phyloP scores from a whole-genome alignment of 768 basidiomycete species.

The Amanita muscaria region DNA sequence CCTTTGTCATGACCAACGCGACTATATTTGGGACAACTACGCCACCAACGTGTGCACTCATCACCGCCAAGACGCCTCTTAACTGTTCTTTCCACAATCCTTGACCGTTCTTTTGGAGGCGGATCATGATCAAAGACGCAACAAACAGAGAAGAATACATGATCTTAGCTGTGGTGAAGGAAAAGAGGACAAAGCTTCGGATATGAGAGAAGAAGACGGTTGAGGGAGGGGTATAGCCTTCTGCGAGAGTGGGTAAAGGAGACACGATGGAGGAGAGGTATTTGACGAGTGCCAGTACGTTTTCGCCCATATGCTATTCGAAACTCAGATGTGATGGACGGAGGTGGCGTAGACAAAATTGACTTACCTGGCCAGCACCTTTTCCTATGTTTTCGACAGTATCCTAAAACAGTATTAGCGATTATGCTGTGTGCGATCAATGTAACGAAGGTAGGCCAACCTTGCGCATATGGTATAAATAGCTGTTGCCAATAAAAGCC shows the following conservation, averaged over 20 bases:
- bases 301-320: slow-evolving; percentile 82
- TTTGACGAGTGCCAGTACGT: slow-evolving; percentile 68
- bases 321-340: slow-evolving; percentile 11
- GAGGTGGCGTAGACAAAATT: slow-evolving; percentile 1
- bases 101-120: slow-evolving; percentile 11
- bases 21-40: slow-evolving; percentile 58
- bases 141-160: slow-evolving; percentile 48
- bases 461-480: slow-evolving; percentile 90
- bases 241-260: slow-evolving; percentile 56
- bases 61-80: slow-evolving; percentile 40
- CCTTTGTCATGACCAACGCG: slow-evolving; percentile 57
- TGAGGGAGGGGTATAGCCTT: slow-evolving; percentile 40
- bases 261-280: slow-evolving; percentile 65
- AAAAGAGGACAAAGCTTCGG: slow-evolving; percentile 64
- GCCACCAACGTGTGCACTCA: slow-evolving; percentile 45
- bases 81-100: slow-evolving; percentile 30
- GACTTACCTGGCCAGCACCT: slow-evolving; percentile 58
- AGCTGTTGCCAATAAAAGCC: slow-evolving; percentile 87
- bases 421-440: background rate
- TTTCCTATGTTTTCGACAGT: slow-evolving; percentile 75
- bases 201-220: slow-evolving; percentile 76
- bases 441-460: slow-evolving; percentile 23
- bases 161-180: slow-evolving; percentile 59
- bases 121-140: slow-evolving; percentile 37
- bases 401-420: slow-evolving; percentile 36